Base-by-base conservation (phyloP, 1,284 basidiomycete species). In the Heterobasidion parviporum region DNA sequence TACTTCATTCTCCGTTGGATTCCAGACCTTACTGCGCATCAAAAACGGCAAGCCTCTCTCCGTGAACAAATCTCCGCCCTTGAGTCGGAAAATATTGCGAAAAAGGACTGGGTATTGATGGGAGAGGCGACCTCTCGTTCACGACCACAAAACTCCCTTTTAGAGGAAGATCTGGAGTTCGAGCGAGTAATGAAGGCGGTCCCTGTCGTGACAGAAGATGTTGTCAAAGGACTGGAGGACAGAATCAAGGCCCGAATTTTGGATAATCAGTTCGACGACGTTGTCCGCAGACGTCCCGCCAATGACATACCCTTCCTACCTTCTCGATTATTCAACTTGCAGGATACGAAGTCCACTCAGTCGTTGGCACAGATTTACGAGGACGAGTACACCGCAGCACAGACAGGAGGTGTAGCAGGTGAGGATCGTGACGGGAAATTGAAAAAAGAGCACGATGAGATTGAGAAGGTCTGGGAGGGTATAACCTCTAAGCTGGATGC, bases 341-440 rank as follows among this genome's bases (percentile, higher is more conserved):
- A 94, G 65, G 95, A 98, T 65, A 85, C 82, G 12, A 91, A 94
- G 68, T 93, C 89, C 6, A 77, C 82, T 14, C 89, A 94, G 69
- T 94, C 91, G 0, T 81, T 99, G 38, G 94, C 94, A 7, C 92
- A 99, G 72, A 92, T 98, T 57, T 99, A 99, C 72, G 97, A 98
- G 69, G 88, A 92, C 60, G 94, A 97, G 61, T 99, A 90, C 70
- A 77, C 86, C 52, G 82, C 84, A 1, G 79, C 81, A 18, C 79
- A 80, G 62, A 72, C 72, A n/a, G 82, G 74, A 54, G 83, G 78
- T 16, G 69, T 75, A 1, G 68, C 73, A 9, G 73, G 74, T 3
- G 89, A 94, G 61, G 90, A 94, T 63, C 79, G 92, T 1, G 95
- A 99, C 63, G 92, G 87, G 26, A 95, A 93, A 70, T 76, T 99